These are phyloP conservation scores for Davidsoniella eucalypti DNA, from an alignment of 2,329 filamentous ascomycete genomes.

Conservation along the genomic window DNA sequence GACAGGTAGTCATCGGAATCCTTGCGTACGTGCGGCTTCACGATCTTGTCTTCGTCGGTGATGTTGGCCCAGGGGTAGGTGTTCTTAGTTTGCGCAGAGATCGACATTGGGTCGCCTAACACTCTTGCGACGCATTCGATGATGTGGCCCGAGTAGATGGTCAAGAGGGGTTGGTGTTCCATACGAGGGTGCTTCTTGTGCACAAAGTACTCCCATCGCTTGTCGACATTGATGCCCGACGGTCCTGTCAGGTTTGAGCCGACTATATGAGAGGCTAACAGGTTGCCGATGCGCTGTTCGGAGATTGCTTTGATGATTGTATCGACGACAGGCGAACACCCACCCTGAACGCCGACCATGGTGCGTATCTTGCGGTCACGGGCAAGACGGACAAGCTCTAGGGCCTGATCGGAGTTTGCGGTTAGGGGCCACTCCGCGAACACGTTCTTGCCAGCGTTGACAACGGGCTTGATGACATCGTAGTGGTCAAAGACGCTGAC, in stretches of 20 bases:
- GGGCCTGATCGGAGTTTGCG: constrained; percentile 24
- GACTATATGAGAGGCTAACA: neutral
- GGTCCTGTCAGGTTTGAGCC: neutral
- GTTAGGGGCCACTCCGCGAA: constrained; percentile 45
- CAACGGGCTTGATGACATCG: constrained; percentile 26
- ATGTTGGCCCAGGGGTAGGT: neutral
- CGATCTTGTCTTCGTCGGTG: neutral
- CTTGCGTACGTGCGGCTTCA: neutral
- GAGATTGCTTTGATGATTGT: neutral
- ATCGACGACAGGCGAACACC: constrained; percentile 23
- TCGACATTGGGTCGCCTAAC: neutral
- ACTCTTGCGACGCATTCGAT: neutral
- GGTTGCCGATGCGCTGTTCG: neutral
- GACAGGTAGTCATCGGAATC: neutral
- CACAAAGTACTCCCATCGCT: neutral
- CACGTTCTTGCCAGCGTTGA: constrained; percentile 34
- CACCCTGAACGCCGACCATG: constrained; percentile 35
- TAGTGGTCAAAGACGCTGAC: constrained; percentile 39
- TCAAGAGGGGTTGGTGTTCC: neutral
- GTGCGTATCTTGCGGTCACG: constrained; percentile 21
- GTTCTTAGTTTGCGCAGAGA: neutral
- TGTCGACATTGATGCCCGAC: neutral
- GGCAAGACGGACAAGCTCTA: constrained; percentile 24
- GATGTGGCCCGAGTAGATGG: neutral
- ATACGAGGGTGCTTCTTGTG: neutral